Conservation (phyloP, 805 yeast species). For the Saturnispora saitoi region DNA sequence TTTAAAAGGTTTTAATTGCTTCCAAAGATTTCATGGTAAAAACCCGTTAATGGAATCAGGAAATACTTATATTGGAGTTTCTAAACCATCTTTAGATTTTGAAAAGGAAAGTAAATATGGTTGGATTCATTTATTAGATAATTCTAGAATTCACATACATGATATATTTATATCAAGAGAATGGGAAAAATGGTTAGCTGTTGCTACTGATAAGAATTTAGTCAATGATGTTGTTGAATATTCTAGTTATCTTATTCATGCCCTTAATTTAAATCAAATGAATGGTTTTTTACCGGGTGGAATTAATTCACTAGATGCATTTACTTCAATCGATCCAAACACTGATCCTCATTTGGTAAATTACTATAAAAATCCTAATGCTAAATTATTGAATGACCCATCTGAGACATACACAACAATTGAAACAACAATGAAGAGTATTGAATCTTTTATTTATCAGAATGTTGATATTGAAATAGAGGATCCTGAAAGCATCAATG, state of each 20-base stretch:
- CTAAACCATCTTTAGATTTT: slow-evolving; percentile 4
- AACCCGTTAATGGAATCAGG: slow-evolving; percentile 5
- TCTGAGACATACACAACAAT: background rate
- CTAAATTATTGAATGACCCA: background rate
- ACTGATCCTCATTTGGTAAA: slow-evolving; percentile 5
- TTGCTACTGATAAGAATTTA: slow-evolving; percentile 6
- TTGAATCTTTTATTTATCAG: slow-evolving; percentile 1
- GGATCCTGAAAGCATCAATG: background rate
- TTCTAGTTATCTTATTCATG: slow-evolving; percentile 14
- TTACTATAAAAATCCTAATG: slow-evolving; percentile 3
- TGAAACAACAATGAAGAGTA: background rate
- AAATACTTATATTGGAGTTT: slow-evolving; percentile 13
- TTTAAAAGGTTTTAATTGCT: slow-evolving; percentile 52
- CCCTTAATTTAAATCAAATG: slow-evolving; percentile 14
- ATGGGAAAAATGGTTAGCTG: slow-evolving; percentile 10
- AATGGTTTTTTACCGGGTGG: background rate
- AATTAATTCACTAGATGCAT: background rate
- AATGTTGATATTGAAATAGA: background rate
- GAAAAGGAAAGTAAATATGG: slow-evolving; percentile 10
- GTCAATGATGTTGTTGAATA: slow-evolving; percentile 16
- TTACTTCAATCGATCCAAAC: slow-evolving; percentile 2
- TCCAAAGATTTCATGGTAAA: slow-evolving; percentile 35
- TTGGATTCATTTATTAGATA: slow-evolving; percentile 12
- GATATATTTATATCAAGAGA: slow-evolving; percentile 21
- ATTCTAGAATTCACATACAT: slow-evolving; percentile 24